Conservation (phyloP, 106 monocot species). For the Acorus gramineus region DNA sequence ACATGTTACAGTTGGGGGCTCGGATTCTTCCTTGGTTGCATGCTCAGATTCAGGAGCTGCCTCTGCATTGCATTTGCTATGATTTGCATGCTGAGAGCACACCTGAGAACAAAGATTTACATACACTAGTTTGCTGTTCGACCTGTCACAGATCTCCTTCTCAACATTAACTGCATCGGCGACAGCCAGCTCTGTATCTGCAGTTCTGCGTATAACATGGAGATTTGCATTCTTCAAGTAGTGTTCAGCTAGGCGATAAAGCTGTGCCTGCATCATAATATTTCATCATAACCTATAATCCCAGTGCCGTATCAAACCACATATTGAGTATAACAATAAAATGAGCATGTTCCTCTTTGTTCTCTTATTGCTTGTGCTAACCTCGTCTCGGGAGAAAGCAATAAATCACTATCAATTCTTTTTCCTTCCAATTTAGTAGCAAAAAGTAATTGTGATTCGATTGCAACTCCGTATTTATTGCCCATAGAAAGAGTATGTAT, state of each 20-base stretch:
- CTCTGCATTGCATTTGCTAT: constrained; percentile 16
- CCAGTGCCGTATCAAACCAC: no score
- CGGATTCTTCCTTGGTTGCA: constrained; percentile 1
- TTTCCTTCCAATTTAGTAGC: no score
- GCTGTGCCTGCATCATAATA: constrained; percentile 47
- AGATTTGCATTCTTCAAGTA: constrained; percentile 53
- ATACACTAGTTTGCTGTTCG: constrained; percentile 88
- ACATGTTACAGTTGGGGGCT: background rate
- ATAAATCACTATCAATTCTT: no score
- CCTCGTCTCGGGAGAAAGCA: no score
- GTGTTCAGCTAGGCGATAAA: constrained; percentile 74
- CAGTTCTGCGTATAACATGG: constrained; percentile 34
- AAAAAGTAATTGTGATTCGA: no score
- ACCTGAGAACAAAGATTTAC: constrained; percentile 66
- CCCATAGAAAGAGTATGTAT: no score
- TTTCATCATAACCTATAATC: no score
- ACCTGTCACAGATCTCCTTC: constrained; percentile 74
- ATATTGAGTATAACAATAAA: no score
- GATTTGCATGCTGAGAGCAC: constrained; percentile 25
- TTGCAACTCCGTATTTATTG: no score
- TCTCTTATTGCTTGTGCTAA: no score
- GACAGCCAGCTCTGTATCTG: constrained; percentile 75
- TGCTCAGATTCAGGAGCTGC: constrained; percentile 1
- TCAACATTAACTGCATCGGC: constrained; percentile 93
- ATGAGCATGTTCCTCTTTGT: no score